Conservation (phyloP, 257 asterid genomes). For the Salvia splendens region DNA sequence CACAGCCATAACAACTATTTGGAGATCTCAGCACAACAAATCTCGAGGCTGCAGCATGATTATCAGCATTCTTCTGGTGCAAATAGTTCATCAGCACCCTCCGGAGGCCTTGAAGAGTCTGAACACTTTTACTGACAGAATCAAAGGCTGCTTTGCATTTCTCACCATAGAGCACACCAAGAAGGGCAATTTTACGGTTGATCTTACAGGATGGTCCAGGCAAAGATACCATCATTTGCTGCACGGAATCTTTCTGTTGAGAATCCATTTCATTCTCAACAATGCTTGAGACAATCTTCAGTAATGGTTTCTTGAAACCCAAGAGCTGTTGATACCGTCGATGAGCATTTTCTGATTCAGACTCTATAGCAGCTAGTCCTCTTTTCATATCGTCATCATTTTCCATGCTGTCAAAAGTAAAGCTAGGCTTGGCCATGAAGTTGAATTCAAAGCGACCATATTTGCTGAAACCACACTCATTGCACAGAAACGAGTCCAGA, state of each 20-base stretch:
- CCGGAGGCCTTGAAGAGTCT: constrained; percentile 97
- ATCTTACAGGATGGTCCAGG: constrained; percentile 99
- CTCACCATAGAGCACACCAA: constrained; percentile 99
- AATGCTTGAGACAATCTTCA: constrained; percentile 93
- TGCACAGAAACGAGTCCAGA: constrained; percentile 95
- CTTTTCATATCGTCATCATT: constrained; percentile 98
- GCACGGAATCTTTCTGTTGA: constrained; percentile 99
- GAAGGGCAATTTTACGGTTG: constrained; percentile 98
- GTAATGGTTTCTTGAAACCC: constrained; percentile 96
- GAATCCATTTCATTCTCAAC: constrained; percentile 99
- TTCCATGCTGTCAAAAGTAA: constrained; percentile 96
- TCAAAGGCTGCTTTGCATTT: constrained; percentile 99
- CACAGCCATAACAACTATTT: constrained; percentile 98
- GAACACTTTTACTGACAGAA: constrained; percentile 99
- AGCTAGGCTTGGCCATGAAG: constrained; percentile 99
- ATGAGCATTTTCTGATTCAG: constrained; percentile 98
- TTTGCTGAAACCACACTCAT: constrained; percentile 98
- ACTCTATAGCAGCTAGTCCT: constrained; percentile 93
- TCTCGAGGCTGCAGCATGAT: constrained; percentile 70
- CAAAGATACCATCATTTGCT: constrained; percentile 98
- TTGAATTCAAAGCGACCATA: constrained; percentile 98
- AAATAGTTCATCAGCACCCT: constrained; percentile 89
- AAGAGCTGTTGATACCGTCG: constrained; percentile 97
- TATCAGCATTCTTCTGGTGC: constrained; percentile 90
- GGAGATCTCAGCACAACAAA: constrained; percentile 88